Evolutionary conservation across 2,329 filamentous ascomycete species (phyloP).

Genomic region (Tothia fuscella): DNA sequence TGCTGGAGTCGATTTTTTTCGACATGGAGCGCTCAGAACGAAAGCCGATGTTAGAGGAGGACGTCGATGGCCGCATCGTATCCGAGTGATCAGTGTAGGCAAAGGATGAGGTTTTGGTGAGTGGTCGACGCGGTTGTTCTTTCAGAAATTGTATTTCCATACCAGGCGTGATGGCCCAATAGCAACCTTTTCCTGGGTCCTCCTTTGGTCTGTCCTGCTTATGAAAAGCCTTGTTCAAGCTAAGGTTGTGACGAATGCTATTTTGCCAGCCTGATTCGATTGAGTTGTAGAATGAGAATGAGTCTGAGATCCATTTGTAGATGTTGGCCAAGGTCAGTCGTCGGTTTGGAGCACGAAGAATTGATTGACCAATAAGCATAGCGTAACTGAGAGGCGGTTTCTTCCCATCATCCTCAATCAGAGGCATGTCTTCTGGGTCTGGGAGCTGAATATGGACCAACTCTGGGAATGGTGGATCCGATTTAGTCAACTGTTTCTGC

Average conservation of each 20-base stretch:
- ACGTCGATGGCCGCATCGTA: conserved; percentile 17
- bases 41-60: conserved; percentile 21
- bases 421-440: conserved; percentile 66
- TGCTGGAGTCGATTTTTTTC: conserved; percentile 37
- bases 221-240: conserved; percentile 89
- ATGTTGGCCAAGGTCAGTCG: conserved; percentile 87
- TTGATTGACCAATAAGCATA: conserved; percentile 91
- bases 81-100: conserved; percentile 39
- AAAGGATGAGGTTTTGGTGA: conserved; percentile 34
- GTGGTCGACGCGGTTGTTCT: conserved; percentile 63
- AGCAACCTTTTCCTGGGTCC: conserved; percentile 93
- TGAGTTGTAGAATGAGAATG: conserved; percentile 74
- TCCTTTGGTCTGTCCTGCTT: conserved; percentile 95
- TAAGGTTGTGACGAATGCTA: conserved; percentile 96
- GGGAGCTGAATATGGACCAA: conserved; percentile 36
- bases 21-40: conserved; percentile 21
- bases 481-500: conserved; percentile 4
- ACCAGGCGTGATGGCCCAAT: conserved; percentile 88
- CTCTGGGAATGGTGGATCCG: not conserved
- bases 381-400: conserved; percentile 94
- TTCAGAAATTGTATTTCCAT: conserved; percentile 84
- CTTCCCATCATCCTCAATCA: conserved; percentile 69
- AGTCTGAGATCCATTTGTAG: conserved; percentile 99
- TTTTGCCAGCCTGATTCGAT: conserved; percentile 94
- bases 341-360: conserved; percentile 71